Evolutionary conservation across 345 rosid genomes (phyloP), one percentile per base, ranked within the genome.

Genomic region (Eucalyptus victrix): DNA sequence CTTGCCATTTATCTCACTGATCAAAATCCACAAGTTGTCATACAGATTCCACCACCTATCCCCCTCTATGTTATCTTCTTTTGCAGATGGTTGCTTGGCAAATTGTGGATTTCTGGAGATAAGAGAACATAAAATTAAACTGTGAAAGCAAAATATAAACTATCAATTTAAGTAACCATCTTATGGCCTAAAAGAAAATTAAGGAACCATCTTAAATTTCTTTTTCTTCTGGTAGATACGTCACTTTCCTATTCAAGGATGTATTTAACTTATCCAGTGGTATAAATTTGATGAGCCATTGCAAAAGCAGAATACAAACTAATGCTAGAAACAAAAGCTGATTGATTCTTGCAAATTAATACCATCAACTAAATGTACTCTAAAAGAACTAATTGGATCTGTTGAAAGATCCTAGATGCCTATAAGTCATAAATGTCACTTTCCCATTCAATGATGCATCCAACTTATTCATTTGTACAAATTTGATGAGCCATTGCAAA

Each of bases 1-100:
- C 91, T 94, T 97, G 69, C 97, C 99, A 93, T 95, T 96, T 88
- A 97, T 91, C 92, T 93, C 98, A 88, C 96, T 92, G 88, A 97
- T 93, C 86, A 97, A 90, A 87, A 92, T 92, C 99, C 99, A 97
- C 93, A 97, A 89, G 92, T 94, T 94, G 91, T 96, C 98, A 91
- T 96, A 97, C 87, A 96, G 89, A 91, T 94, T 91, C 99, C 99
- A 97, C 99, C 98, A 95, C 89, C 93, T 93, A 86, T 95, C 95
- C 91, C 94, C 92, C 80, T 91, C 90, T 90, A 91, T 88, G 47
- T 89, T 90, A 90, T 92, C 96, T 90, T 92, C 94, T 89, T 87
- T 85, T 88, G 93, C 53, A 90, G 91, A 89, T 87, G 91, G 91
- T 88, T 91, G 94, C 90, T 89, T 91, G 90, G 67, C 88, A 91